Conservation (phyloP, 495 filamentous ascomycete genomes). For the Lasiosphaeria ovina region DNA sequence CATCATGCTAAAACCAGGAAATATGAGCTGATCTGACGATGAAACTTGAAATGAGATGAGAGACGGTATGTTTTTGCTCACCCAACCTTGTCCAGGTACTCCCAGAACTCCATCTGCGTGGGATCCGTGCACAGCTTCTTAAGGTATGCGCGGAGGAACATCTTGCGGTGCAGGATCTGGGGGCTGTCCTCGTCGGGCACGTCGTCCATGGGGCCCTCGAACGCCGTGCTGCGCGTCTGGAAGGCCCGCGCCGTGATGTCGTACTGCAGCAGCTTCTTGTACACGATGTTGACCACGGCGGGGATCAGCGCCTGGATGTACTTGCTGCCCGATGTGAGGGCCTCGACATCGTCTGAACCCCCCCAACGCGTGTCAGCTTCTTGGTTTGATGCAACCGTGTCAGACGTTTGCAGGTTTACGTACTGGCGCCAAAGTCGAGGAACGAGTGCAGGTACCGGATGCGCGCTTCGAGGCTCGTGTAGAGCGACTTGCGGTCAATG, state of each 20-base stretch:
- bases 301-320: constrained; percentile 75
- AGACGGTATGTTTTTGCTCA: constrained; percentile 16
- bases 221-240: constrained; percentile 62
- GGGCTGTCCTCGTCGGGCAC: constrained; percentile 61
- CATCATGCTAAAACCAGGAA: constrained; percentile 56
- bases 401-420: neutral
- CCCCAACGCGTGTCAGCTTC: neutral
- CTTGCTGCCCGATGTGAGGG: constrained; percentile 60
- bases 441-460: constrained; percentile 71
- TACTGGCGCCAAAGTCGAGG: constrained; percentile 69
- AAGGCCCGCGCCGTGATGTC: constrained; percentile 75
- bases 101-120: constrained; percentile 70
- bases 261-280: constrained; percentile 69
- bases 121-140: constrained; percentile 69
- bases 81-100: constrained; percentile 77
- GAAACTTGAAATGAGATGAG: neutral
- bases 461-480: constrained; percentile 63
- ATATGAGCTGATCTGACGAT: neutral
- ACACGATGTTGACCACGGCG: constrained; percentile 71
- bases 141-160: constrained; percentile 71
- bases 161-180: constrained; percentile 71
- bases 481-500: constrained; percentile 66
- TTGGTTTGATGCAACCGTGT: no score
- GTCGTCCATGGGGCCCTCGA: constrained; percentile 60
- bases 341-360: constrained; percentile 61